Percentiles rank a stretch among this genome's conserved stretches.
Conservation (phyloP, 352 stramenopile species). For the Aphanomyces stellatus region DNA sequence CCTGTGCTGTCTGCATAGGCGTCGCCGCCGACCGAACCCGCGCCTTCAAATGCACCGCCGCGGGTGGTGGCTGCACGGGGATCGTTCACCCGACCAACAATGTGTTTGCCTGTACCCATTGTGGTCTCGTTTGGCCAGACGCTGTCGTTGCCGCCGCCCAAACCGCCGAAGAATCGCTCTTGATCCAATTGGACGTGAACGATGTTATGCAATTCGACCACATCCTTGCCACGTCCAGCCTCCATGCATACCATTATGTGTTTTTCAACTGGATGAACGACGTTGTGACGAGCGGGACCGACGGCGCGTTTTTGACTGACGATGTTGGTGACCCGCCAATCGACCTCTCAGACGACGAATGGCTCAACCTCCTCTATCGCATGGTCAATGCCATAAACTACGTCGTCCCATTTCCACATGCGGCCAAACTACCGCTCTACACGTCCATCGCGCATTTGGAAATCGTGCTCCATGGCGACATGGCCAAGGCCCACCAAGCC, state of each 20-base stretch:
- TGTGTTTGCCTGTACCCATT: constrained; percentile 44
- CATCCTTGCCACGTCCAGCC: constrained; percentile 30
- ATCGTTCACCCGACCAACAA: constrained; percentile 32
- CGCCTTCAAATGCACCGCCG: constrained; percentile 37
- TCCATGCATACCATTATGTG: constrained; percentile 58
- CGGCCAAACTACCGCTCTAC: constrained; percentile 80
- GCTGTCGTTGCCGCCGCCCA: constrained; percentile 31
- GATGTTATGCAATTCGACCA: constrained; percentile 37
- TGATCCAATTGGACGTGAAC: constrained; percentile 48
- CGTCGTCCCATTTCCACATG: constrained; percentile 49
- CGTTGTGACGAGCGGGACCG: constrained; percentile 22
- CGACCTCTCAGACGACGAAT: constrained; percentile 61
- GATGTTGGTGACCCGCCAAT: too few relatives aligned
- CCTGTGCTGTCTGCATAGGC: constrained; percentile 45
- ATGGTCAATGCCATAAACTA: constrained; percentile 59
- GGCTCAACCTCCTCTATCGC: too few relatives aligned
- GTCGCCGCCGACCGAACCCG: constrained; percentile 41
- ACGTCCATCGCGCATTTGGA: constrained; percentile 67
- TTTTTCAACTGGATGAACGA: too few relatives aligned
- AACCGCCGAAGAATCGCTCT: constrained; percentile 34
- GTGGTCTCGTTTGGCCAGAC: constrained; percentile 28
- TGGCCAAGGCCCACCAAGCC: constrained; percentile 36
- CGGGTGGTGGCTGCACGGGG: constrained; percentile 24
- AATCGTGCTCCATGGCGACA: constrained; percentile 50
- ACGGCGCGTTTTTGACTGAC: constrained; percentile 28